Conservation (phyloP, 108 stramenopile genomes). For the Cylindrotheca closterium region DNA sequence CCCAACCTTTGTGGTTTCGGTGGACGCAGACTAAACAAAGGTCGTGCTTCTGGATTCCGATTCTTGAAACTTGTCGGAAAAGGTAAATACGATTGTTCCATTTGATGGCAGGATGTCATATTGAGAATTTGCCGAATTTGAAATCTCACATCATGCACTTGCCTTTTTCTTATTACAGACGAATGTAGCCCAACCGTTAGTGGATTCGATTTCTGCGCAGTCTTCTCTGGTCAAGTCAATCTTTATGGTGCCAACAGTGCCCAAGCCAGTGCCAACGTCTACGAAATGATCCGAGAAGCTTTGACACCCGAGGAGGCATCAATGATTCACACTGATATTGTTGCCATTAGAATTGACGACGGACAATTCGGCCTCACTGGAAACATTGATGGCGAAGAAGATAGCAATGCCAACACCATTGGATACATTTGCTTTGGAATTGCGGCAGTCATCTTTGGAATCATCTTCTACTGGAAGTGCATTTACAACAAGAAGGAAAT, state of each 20-base stretch:
- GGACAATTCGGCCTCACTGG: background rate
- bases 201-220: conserved; percentile 28
- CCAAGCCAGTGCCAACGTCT: conserved; percentile 2
- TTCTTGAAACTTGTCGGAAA: conserved; percentile 23
- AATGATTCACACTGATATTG: conserved; percentile 20
- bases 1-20: conserved; percentile 33
- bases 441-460: background rate
- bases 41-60: conserved; percentile 28
- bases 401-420: conserved; percentile 1
- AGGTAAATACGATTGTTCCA: conserved; percentile 18
- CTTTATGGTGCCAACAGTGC: conserved; percentile 14
- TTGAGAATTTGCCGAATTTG: too few relatives aligned
- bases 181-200: conserved; percentile 16
- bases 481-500: conserved; percentile 8
- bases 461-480: conserved; percentile 3
- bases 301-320: conserved; percentile 19
- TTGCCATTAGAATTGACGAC: conserved; percentile 9
- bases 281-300: conserved; percentile 6
- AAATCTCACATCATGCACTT: too few relatives aligned
- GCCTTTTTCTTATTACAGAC: conserved; percentile 13
- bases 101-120: background rate
- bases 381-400: background rate
- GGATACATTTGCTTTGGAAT: conserved; percentile 7
- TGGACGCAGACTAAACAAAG: background rate
- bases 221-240: conserved; percentile 26